phyloP scores from a whole-genome alignment of 306 rosid species.

The Mimosa bimucronata region DNA sequence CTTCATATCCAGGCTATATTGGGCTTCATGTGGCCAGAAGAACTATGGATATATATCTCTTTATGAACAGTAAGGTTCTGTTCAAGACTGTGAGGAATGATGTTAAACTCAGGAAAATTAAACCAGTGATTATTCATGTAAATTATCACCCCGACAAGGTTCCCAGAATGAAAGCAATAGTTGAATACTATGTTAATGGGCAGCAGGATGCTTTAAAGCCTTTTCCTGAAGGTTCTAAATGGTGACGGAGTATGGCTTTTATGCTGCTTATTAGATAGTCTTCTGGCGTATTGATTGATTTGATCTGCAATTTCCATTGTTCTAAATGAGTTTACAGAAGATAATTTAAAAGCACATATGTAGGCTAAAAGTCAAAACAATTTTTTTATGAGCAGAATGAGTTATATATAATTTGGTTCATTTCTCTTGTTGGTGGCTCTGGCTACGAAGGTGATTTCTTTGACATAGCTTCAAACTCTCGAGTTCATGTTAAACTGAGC shows the following conservation, averaged over 20 bases:
- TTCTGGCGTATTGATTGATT: not conserved
- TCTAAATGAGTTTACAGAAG: not conserved
- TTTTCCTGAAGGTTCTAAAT: not conserved
- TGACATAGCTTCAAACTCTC: too few relatives aligned
- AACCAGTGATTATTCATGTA: constrained; percentile 12
- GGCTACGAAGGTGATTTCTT: not conserved
- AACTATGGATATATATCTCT: not conserved
- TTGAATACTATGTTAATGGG: constrained; percentile 1
- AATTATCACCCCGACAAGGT: constrained; percentile 15
- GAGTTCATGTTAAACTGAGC: too few relatives aligned
- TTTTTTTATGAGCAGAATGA: too few relatives aligned
- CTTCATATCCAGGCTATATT: constrained; percentile 11
- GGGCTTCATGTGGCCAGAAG: constrained; percentile 22
- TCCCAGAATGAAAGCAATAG: constrained; percentile 10
- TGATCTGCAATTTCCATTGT: not conserved
- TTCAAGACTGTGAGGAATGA: constrained; percentile 24
- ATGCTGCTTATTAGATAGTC: not conserved
- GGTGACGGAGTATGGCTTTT: not conserved
- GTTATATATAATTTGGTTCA: not conserved
- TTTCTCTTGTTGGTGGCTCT: not conserved
- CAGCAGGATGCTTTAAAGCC: constrained; percentile 7
- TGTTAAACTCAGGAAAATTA: not conserved
- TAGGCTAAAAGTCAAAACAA: too few relatives aligned
- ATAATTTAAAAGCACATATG: not conserved
- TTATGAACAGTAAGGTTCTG: constrained; percentile 19